Evolutionary conservation across 768 basidiomycete species (phyloP).

Genomic region (Suillus alpinus): DNA sequence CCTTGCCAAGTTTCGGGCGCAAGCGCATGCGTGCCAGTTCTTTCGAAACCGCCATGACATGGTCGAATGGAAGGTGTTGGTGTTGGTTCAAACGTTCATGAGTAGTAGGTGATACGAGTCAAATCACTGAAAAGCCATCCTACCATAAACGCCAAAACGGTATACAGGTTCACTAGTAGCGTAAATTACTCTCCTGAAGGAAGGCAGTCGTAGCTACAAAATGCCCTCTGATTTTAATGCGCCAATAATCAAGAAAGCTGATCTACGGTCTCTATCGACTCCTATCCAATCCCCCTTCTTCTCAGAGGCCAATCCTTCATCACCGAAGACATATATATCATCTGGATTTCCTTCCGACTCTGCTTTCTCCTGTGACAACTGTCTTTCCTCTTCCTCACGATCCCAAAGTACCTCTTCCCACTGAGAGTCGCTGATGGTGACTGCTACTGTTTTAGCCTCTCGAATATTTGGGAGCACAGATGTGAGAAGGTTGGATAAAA

Average conservation of each 20-base stretch:
- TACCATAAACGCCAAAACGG: not conserved
- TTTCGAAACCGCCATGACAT: slow-evolving; percentile 24
- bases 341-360: slow-evolving; percentile 32
- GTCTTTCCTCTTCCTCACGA: slow-evolving; percentile 57
- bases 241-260: slow-evolving; percentile 77
- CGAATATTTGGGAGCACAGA: slow-evolving; percentile 71
- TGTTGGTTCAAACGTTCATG: not conserved
- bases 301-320: slow-evolving; percentile 48
- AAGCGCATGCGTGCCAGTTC: slow-evolving; percentile 7
- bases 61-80: slow-evolving; percentile 8
- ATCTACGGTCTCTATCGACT: slow-evolving; percentile 73
- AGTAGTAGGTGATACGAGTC: not conserved
- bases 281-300: slow-evolving; percentile 72
- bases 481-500: slow-evolving; percentile 71
- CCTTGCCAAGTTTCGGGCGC: not conserved
- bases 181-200: slow-evolving; percentile 9
- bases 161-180: not conserved
- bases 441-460: slow-evolving; percentile 73
- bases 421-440: slow-evolving; percentile 72
- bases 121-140: not conserved
- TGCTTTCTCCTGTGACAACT: slow-evolving; percentile 18
- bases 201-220: slow-evolving; percentile 32
- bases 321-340: slow-evolving; percentile 61
- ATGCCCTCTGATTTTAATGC: slow-evolving; percentile 73
- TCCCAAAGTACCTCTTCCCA: slow-evolving; percentile 84